Percentiles rank a stretch among this genome's conserved stretches.
phyloP scores from a whole-genome alignment of 257 asterid genomes.

The Apocynum venetum region DNA sequence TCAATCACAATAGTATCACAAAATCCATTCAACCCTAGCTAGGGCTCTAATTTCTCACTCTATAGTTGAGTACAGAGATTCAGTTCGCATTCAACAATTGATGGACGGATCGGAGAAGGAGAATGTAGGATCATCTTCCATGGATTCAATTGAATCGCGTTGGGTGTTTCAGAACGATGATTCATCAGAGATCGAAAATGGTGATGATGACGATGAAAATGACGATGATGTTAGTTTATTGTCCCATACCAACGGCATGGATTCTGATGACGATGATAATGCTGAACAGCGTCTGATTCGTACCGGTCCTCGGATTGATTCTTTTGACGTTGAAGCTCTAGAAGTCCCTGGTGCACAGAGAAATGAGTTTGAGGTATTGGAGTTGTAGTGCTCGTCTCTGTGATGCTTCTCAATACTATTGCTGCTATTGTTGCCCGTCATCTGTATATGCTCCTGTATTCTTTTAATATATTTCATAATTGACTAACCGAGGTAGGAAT shows the following conservation, averaged over 20 bases:
- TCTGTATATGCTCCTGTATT: background rate
- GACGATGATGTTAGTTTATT: constrained; percentile 40
- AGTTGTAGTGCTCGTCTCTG: background rate
- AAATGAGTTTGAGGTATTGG: constrained; percentile 67
- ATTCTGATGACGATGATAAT: constrained; percentile 65
- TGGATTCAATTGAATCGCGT: constrained; percentile 92
- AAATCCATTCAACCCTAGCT: background rate
- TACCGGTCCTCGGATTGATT: constrained; percentile 92
- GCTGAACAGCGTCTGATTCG: constrained; percentile 84
- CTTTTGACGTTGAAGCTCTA: constrained; percentile 94
- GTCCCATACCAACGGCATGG: constrained; percentile 30
- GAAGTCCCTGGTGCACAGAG: constrained; percentile 87
- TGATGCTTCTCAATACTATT: background rate
- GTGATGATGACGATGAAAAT: constrained; percentile 37
- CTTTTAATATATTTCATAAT: background rate
- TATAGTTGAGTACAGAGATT: background rate
- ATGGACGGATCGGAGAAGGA: constrained; percentile 85
- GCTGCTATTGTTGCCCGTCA: background rate
- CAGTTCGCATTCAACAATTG: background rate
- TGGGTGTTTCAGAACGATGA: constrained; percentile 93
- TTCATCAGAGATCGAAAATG: constrained; percentile 47
- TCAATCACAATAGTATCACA: background rate
- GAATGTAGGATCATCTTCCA: constrained; percentile 60
- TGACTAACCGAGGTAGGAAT: background rate
- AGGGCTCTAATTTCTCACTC: constrained; percentile 2